Evolutionary conservation across 2,329 filamentous ascomycete species (phyloP).

Genomic region (Phaeosphaeriaceae sp.): DNA sequence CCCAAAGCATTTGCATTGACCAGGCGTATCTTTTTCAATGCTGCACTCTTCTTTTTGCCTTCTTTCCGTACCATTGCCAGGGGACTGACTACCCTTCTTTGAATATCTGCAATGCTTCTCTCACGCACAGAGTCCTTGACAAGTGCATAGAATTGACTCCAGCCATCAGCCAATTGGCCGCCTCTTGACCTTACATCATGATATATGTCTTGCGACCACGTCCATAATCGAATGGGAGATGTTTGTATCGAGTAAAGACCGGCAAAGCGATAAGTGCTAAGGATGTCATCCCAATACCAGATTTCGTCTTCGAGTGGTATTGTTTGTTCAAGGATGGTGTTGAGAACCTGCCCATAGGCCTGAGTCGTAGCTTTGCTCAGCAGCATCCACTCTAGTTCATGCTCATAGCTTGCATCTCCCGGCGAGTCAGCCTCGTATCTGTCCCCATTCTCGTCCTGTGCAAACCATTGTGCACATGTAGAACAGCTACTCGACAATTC

Average conservation of each 20-base stretch:
- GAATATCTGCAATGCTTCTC: slow-evolving; percentile 72
- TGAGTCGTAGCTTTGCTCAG: slow-evolving; percentile 93
- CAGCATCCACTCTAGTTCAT: slow-evolving; percentile 87
- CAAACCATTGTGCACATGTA: slow-evolving; percentile 50
- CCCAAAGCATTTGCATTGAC: slow-evolving; percentile 87
- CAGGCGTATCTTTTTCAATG: slow-evolving; percentile 74
- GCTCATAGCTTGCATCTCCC: slow-evolving; percentile 61
- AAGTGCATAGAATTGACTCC: slow-evolving; percentile 76
- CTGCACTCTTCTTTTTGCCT: slow-evolving; percentile 74
- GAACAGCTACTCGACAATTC: slow-evolving; percentile 54
- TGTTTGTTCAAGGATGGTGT: slow-evolving; percentile 79
- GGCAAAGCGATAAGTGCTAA: slow-evolving; percentile 78
- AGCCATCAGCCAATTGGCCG: slow-evolving; percentile 50
- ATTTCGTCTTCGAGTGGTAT: slow-evolving; percentile 84
- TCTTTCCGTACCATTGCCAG: slow-evolving; percentile 77
- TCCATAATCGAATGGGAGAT: slow-evolving; percentile 76
- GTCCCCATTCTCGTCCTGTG: slow-evolving; percentile 34
- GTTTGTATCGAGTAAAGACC: slow-evolving; percentile 87
- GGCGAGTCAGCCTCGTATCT: slow-evolving; percentile 27
- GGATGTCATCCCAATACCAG: slow-evolving; percentile 93
- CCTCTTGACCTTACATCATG: slow-evolving; percentile 60
- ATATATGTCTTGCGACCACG: slow-evolving; percentile 74
- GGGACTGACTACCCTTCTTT: slow-evolving; percentile 75
- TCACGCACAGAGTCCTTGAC: slow-evolving; percentile 78
- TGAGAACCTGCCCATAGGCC: slow-evolving; percentile 80